Evolutionary conservation across 2,329 filamentous ascomycete species (phyloP).

Genomic region (Samsoniella hepiali): DNA sequence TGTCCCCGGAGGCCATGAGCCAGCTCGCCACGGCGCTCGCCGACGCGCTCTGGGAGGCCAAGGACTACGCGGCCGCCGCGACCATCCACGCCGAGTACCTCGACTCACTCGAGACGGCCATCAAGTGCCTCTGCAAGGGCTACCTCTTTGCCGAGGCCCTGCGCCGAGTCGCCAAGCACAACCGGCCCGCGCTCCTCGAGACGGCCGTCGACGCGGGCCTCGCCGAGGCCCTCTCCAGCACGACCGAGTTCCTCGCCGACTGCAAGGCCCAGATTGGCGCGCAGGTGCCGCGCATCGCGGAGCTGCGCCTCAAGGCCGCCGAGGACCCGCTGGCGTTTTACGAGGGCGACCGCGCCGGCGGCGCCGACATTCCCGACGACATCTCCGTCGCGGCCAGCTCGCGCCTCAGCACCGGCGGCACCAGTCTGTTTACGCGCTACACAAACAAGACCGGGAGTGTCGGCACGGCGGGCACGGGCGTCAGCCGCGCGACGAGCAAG

Average conservation of each 20-base stretch:
- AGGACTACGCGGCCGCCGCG: constrained; percentile 78
- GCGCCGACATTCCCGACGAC: constrained; percentile 80
- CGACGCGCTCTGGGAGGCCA: constrained; percentile 76
- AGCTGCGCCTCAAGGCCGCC: constrained; percentile 75
- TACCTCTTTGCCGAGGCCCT: constrained; percentile 88
- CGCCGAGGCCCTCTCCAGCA: constrained; percentile 73
- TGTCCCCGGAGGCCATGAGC: constrained; percentile 57
- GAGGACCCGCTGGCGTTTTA: constrained; percentile 88
- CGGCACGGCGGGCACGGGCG: constrained; percentile 68
- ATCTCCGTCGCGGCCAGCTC: constrained; percentile 83
- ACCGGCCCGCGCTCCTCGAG: constrained; percentile 59
- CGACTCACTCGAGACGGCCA: constrained; percentile 64
- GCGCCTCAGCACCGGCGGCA: constrained; percentile 71
- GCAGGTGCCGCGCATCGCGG: constrained; percentile 80
- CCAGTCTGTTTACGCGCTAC: constrained; percentile 91
- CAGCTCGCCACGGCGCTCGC: constrained; percentile 72
- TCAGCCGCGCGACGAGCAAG: constrained; percentile 78
- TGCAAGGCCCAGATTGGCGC: constrained; percentile 81
- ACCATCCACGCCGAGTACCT: constrained; percentile 81
- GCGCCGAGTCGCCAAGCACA: constrained; percentile 64
- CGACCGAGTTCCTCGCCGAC: constrained; percentile 89
- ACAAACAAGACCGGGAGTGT: constrained; percentile 65
- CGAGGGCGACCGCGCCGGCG: constrained; percentile 67
- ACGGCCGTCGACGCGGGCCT: constrained; percentile 74
- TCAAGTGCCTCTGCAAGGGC: constrained; percentile 79